A percentile compares a stretch with the other conserved stretches of the same genome.
These are phyloP conservation scores for Acephala macrosclerotiorum DNA, from an alignment of 2,329 filamentous ascomycete species.

Conservation along the genomic window DNA sequence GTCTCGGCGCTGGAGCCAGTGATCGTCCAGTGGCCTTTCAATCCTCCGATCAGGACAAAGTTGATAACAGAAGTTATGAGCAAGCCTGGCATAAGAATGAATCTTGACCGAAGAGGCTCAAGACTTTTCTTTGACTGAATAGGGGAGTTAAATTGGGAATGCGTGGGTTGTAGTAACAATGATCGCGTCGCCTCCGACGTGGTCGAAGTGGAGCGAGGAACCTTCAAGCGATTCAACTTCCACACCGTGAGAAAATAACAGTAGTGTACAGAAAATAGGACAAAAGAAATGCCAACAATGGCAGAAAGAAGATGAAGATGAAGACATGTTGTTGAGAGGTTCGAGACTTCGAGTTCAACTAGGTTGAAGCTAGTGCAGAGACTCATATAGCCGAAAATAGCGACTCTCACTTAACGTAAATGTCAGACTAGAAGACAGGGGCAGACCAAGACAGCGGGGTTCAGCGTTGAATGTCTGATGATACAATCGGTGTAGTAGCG, in stretches of 20 bases:
- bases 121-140: neutral
- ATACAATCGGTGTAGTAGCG: neutral
- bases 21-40: neutral
- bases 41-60: conserved; percentile 1
- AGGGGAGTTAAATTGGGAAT: neutral
- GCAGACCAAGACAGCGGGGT: neutral
- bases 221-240: neutral
- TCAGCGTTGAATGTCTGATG: neutral
- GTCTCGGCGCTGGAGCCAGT: neutral
- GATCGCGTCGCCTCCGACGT: conserved; percentile 1
- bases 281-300: neutral
- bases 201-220: neutral
- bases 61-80: conserved; percentile 1
- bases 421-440: neutral
- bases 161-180: neutral
- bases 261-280: neutral
- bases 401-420: neutral
- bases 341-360: neutral
- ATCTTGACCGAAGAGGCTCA: neutral
- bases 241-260: neutral
- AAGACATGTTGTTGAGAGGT: neutral
- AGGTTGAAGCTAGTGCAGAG: conserved; percentile 1
- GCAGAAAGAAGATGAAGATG: neutral
- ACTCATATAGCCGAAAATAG: neutral
- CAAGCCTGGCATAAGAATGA: neutral